Evolutionary conservation across 441 rosid species (phyloP), one percentile per base, ranked within the genome.

Genomic region (Codiaeum variegatum): DNA sequence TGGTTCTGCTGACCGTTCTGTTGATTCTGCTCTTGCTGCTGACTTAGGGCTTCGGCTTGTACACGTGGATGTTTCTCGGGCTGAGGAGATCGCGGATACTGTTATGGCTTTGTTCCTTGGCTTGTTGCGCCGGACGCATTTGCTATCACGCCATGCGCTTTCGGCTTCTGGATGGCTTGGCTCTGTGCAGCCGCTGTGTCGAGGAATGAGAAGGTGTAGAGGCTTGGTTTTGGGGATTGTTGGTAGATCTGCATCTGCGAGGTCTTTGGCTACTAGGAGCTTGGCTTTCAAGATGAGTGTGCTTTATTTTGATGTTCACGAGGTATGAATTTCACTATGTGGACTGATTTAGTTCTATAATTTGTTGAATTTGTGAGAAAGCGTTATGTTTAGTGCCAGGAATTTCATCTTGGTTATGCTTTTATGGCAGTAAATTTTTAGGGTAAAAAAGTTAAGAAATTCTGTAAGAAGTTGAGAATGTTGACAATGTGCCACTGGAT

Each of bases 51-150:
- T 93, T 75, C 89, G 90, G 7, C 91, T 95, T 21, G 90, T 93
- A 78, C 99, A 95, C 56, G 96, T 95, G 55, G 97, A 95, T 76
- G 76, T 86, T 44, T 89, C 96, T 32, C 80, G 98, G 70, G 98
- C 97, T 11, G 98, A 93, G 86, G 99, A 95, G 90, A 85, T 95
- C 78, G 98, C 97, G 0, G 99, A 95, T 42, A 88, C 97, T 0
- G 97, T 91, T 54, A 95, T 95, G 99, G 98, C 99, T n/a, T 85
- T 95, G 70, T 80, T 95, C 73, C 94, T 95, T 2, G 97, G 99
- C 63, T 85, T 95, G 89, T 91, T 95, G 56, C 85, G 98, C 5
- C 83, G 96, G 81, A 91, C 98, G 71, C 99, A 93, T 70, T 76
- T 93, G 74, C 91, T 95, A 60, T 89, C 98, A 0, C 90, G 96